Evolutionary conservation across 1,284 basidiomycete genomes (phyloP), one percentile per base, ranked within the genome.

Genomic region (Veloporphyrellus conicus): DNA sequence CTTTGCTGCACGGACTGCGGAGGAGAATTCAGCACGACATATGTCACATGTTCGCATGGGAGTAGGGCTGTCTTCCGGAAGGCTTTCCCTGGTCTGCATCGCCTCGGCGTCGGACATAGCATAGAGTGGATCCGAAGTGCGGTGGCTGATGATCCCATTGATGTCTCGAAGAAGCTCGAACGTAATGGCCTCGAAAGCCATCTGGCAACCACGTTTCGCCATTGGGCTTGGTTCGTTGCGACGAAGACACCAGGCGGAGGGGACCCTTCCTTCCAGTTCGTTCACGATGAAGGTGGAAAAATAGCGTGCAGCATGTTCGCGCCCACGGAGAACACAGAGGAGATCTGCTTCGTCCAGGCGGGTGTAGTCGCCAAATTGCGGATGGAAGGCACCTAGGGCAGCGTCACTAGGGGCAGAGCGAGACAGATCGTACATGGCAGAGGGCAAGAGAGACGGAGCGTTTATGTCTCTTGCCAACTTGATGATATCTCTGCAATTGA

Each of bases 241-340:
- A 57, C 78, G 70, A 11, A 74, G 53, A 61, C 84, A 87, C 45
- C 60, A 64, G 10, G 64, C 40, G 7, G 79, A 76, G 6, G 79
- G 69, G 22, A 70, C 58, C 44, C 84, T 71, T 38, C 79, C 79
- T 66, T 87, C 84, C 28, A 87, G 72, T 48, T 84, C 76, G 57
- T 79, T 79, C 46, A 82, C 81, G 54, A 87, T 76, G 61, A 87
- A 87, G 15, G 81, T 82, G 7, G 84, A 85, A 45, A 87, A 76
- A 64, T 79, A 87, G 38, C 84, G 79, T 11, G 82, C 80, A 3
- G 78, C 75, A 46, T 80, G 75, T 66, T 87, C 85, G 48, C 83
- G 80, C 8, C 85, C 84, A 44, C 75, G 77, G 16, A 86, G 71
- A 33, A 83, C 72, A 35, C 63, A 70, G 52, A 80, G 69, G 9